Percentiles rank a stretch among this genome's conserved stretches.
Conservation (phyloP, 2,329 filamentous ascomycete genomes). For the Penicillium sp. region DNA sequence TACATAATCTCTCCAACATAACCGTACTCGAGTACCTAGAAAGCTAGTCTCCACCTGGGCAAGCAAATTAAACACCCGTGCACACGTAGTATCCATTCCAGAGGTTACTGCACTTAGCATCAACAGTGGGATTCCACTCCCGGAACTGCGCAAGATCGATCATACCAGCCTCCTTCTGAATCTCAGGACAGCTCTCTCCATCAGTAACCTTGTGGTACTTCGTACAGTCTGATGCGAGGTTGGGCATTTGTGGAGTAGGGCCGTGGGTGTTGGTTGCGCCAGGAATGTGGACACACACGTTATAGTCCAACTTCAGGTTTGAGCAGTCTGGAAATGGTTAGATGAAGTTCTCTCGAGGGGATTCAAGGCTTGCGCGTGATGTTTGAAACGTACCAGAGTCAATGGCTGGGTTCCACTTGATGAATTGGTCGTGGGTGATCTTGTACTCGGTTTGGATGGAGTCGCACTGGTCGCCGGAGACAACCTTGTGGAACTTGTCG, state of each 20-base stretch:
- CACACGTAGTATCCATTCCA: constrained; percentile 16
- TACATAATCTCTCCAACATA: too few species aligned
- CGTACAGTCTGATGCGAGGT: constrained; percentile 5
- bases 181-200: constrained; percentile 10
- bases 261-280: constrained; percentile 11
- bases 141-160: constrained; percentile 12
- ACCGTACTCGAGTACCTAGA: too few species aligned
- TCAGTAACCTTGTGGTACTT: constrained; percentile 7
- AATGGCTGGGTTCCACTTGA: constrained; percentile 13
- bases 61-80: constrained; percentile 1
- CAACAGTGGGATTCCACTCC: constrained; percentile 9
- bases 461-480: constrained; percentile 13
- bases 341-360: not conserved
- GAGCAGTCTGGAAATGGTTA: constrained; percentile 6
- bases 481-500: constrained; percentile 16
- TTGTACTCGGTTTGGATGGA: constrained; percentile 7
- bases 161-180: not conserved
- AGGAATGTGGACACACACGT: constrained; percentile 14
- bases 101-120: constrained; percentile 8
- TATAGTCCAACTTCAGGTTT: constrained; percentile 15
- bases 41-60: too few species aligned
- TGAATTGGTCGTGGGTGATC: constrained; percentile 15
- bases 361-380: not conserved
- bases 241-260: constrained; percentile 13
- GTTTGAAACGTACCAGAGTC: not conserved